Evolutionary conservation across 2,329 filamentous ascomycete species (phyloP), one percentile per base, ranked within the genome.

Genomic region (Cladosporium cucumerinum): DNA sequence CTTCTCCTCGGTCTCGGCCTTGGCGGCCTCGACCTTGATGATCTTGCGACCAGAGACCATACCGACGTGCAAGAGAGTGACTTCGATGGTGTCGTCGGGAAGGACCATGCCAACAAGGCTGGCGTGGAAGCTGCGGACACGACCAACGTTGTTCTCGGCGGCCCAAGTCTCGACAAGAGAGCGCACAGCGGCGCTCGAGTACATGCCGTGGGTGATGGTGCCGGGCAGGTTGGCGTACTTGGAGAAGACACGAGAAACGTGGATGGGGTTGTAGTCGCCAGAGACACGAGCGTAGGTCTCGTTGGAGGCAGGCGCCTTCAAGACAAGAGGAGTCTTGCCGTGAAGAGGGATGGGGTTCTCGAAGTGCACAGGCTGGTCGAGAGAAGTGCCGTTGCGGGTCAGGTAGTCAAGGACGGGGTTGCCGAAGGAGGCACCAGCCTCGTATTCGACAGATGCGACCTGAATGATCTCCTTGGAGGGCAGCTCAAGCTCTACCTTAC

Each of bases 41-140:
- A 98, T 98, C 87, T 98, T 99, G 78, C 95, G 93, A 75, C 95
- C 95, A 74, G 92, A 89, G 67, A 99, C 91, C 95, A 99, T 99
- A 74, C 94, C 95, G 34, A 96, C 89, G 76, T 99, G 95, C 82
- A 97, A 92, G 61, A 99, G 86, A 81, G 93, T 96, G 73, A 99
- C 94, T 69, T 96, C 87, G 68, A 99, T 90, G 68, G 94, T 90
- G 75, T 99, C 96, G 72, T 98, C 96, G 63, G 95, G 95, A 67
- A 99, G 84, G 12, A 99, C 96, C 95, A 99, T 99, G 70, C 95
- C 95, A n/a, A 97, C 93, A 58, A 99, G 86, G 25, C 90, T 94
- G 68, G 93, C 95, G 75, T 97, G 93, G 87, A 97, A 99, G 81
- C 94, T 97, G 74, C 95, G 89, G 61, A 99, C 94, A 73, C 95